These are phyloP conservation scores for Backusella mclennaniae DNA, from an alignment of 192 early-diverging fungal genomes.

Conservation along the genomic window DNA sequence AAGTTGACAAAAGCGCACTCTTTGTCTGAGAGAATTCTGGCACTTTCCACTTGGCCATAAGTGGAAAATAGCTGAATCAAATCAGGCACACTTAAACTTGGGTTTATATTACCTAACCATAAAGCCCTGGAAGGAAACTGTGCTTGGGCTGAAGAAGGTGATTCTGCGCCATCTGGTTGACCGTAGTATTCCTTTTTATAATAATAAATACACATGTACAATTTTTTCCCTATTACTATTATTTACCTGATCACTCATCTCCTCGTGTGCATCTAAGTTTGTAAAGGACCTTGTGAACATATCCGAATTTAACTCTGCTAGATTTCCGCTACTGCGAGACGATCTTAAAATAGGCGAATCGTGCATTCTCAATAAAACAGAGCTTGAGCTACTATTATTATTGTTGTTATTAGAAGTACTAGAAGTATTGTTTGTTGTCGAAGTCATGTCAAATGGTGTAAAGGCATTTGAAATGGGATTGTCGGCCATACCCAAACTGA, in stretches of 20 bases:
- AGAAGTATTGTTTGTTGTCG: background rate
- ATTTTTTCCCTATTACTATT: background rate
- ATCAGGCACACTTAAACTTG: slow-evolving; percentile 75
- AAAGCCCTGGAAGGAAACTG: slow-evolving; percentile 83
- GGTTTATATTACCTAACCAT: slow-evolving; percentile 94
- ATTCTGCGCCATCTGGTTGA: slow-evolving; percentile 12
- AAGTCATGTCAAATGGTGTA: slow-evolving; percentile 12
- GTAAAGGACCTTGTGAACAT: background rate
- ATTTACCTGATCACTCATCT: slow-evolving; percentile 8
- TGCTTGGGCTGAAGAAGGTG: slow-evolving; percentile 28
- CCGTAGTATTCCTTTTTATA: slow-evolving; percentile 17
- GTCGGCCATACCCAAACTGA: slow-evolving; percentile 30
- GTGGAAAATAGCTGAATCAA: slow-evolving; percentile 80
- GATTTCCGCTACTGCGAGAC: background rate
- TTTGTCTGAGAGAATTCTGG: slow-evolving; percentile 89
- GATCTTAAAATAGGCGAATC: background rate
- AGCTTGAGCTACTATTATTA: background rate
- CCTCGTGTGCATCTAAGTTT: background rate
- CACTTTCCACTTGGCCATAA: slow-evolving; percentile 89
- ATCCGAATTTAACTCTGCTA: slow-evolving; percentile 12
- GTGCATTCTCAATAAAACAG: slow-evolving; percentile 3
- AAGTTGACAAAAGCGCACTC: slow-evolving; percentile 98
- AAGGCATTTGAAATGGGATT: slow-evolving; percentile 10
- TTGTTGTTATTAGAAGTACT: background rate
- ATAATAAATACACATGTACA: background rate